Evolutionary conservation across 148 eudicot species (phyloP), one percentile per base, ranked within the genome.

Genomic region (Amaranthus palmeri): DNA sequence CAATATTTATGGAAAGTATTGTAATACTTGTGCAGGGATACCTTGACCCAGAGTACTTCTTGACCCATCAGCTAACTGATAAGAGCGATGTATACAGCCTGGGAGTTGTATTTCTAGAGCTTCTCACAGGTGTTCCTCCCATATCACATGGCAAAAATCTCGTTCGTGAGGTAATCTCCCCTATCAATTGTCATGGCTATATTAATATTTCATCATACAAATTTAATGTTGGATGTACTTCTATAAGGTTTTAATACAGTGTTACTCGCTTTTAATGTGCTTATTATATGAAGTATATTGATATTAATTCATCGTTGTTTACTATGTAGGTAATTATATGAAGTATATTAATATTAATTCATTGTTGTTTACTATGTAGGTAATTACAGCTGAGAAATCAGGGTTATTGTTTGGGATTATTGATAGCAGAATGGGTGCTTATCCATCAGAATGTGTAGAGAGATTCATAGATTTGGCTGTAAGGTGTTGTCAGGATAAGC

Each of bases 1-100:
- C 0, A 25, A 25, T 25, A 25, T 25, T 25, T 25, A 25, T 25
- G 47, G 69, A 65, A 18, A 1, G 8, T 18, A 8, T 65, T 25
- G 11, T 60, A 46, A 3, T 65, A 15, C 65, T 40, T 15, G 61
- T 82, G 82, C 88, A 92, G 97, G 97, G 97, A 65, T 92, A 92
- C 75, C 86, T 92, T 58, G 97, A 92, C 78, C 97, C 97, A 12
- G 97, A 89, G 65, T 92, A 92, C 77, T 81, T 86, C 78, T 79
- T 92, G 84, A 92, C 95, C 68, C 90, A 84, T 74, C 86, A 87
- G 74, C 68, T 92, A 68, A 87, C 97, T 2, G 97, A 89, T 74
- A 92, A 89, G 76, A 92, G 97, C 43, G 97, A 92, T 56, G 92
- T 92, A 40, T 92, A 92, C 74, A 88, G 97, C 85, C 86, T 91